phyloP scores from a whole-genome alignment of 2,329 filamentous ascomycete genomes.

The Colletotrichum sp. region DNA sequence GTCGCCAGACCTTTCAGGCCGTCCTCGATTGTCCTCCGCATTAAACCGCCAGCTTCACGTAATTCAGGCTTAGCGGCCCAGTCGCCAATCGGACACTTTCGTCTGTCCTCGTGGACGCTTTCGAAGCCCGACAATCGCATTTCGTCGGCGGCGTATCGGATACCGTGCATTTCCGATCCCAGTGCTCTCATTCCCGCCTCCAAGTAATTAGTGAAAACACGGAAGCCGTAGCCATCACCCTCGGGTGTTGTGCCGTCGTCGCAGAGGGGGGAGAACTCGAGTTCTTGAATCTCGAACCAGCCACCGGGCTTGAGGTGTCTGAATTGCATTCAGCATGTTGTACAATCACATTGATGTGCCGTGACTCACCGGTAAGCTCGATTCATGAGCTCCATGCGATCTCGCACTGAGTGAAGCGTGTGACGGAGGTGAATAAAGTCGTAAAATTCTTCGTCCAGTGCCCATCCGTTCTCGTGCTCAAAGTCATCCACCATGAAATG shows the following conservation, averaged over 20 bases:
- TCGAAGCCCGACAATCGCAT: slow-evolving; percentile 47
- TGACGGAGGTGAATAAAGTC: slow-evolving; percentile 57
- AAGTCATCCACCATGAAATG: slow-evolving; percentile 58
- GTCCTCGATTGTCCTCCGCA: slow-evolving; percentile 47
- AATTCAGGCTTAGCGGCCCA: slow-evolving; percentile 49
- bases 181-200: slow-evolving; percentile 43
- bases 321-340: not conserved
- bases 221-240: slow-evolving; percentile 48
- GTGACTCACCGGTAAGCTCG: slow-evolving; percentile 45
- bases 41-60: slow-evolving; percentile 45
- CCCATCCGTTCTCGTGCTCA: slow-evolving; percentile 55
- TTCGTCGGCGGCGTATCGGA: slow-evolving; percentile 38
- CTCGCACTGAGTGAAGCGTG: slow-evolving; percentile 48
- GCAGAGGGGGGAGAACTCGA: slow-evolving; percentile 43
- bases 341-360: not conserved
- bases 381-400: slow-evolving; percentile 45
- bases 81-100: slow-evolving; percentile 53
- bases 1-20: slow-evolving; percentile 44
- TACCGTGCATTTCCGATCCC: slow-evolving; percentile 47
- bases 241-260: slow-evolving; percentile 49
- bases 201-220: slow-evolving; percentile 50
- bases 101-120: slow-evolving; percentile 41
- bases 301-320: slow-evolving; percentile 59
- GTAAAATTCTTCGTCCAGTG: slow-evolving; percentile 47
- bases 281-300: slow-evolving; percentile 55